phyloP scores from a whole-genome alignment of 768 basidiomycete species.

The Saitozyma sp. region DNA sequence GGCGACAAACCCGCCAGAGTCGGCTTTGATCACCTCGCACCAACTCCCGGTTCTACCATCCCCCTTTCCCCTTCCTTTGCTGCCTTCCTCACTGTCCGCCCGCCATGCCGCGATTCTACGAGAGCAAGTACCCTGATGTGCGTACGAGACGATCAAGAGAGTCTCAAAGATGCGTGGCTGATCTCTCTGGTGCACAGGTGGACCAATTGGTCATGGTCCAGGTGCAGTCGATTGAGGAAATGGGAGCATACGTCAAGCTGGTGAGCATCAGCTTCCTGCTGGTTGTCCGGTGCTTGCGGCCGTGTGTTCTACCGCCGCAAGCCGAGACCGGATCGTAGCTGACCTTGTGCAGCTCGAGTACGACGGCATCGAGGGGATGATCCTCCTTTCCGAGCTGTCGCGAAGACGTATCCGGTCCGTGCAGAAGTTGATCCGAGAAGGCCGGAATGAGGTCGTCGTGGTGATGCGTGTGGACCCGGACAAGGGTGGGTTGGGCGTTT shows the following conservation, averaged over 20 bases:
- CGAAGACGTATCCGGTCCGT: constrained; percentile 93
- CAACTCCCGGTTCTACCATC: too few species aligned
- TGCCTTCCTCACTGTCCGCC: too few species aligned
- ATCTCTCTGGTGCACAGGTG: constrained; percentile 60
- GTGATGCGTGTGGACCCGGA: constrained; percentile 98
- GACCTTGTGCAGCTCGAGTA: constrained; percentile 75
- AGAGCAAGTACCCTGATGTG: constrained; percentile 74
- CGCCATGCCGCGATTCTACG: constrained; percentile 67
- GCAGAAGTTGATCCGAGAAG: constrained; percentile 95
- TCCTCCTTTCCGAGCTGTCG: constrained; percentile 95
- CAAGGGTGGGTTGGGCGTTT: constrained; percentile 66
- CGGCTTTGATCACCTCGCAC: too few species aligned
- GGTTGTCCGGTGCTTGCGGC: too few species aligned
- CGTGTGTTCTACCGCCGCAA: too few species aligned
- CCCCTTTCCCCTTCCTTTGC: too few species aligned
- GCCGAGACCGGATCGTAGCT: background rate
- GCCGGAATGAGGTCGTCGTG: constrained; percentile 97
- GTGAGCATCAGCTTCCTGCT: constrained; percentile 57
- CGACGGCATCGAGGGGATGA: constrained; percentile 99
- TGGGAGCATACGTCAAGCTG: constrained; percentile 99
- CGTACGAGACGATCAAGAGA: background rate
- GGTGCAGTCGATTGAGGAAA: constrained; percentile 97
- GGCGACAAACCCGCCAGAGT: too few species aligned
- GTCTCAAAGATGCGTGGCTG: background rate
- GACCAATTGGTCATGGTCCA: constrained; percentile 99